A percentile compares a stretch with the other conserved stretches of the same genome.
Conservation (phyloP, 495 filamentous ascomycete genomes). For the Trichocladium uniseriatum region DNA sequence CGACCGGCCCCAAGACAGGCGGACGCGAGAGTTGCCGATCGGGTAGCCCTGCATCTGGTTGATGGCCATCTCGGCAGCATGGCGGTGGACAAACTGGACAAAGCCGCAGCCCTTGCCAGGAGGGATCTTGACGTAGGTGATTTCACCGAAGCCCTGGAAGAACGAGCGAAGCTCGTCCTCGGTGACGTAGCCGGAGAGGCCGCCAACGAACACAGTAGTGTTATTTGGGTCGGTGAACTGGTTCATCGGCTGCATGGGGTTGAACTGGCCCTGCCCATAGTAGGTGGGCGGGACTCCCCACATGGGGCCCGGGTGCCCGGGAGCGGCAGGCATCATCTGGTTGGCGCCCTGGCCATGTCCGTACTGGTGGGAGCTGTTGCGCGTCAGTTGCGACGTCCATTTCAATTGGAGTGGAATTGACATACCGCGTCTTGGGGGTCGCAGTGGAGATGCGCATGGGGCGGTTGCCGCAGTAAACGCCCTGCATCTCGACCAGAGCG, state of each 20-base stretch:
- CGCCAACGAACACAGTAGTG: constrained; percentile 97
- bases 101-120: constrained; percentile 99
- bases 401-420: neutral
- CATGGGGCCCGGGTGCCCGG: constrained; percentile 31
- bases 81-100: constrained; percentile 97
- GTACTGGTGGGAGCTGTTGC: constrained; percentile 30
- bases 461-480: constrained; percentile 96
- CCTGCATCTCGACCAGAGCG: constrained; percentile 94
- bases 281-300: constrained; percentile 28
- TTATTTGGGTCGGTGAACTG: constrained; percentile 99
- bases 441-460: constrained; percentile 99
- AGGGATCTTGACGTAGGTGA: constrained; percentile 99
- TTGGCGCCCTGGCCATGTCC: constrained; percentile 25
- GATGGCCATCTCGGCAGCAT: constrained; percentile 99
- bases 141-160: constrained; percentile 99
- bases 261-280: constrained; percentile 31
- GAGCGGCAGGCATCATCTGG: constrained; percentile 32
- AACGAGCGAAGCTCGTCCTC: constrained; percentile 99
- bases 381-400: neutral
- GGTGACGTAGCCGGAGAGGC: constrained; percentile 94
- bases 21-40: constrained; percentile 96
- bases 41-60: constrained; percentile 99
- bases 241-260: constrained; percentile 83
- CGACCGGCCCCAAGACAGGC: constrained; percentile 91
- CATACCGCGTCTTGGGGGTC: constrained; percentile 73